A percentile compares a stretch with the other conserved stretches of the same genome.
Evolutionary conservation across 805 yeast genomes (phyloP).

Genomic region (Myxozyma vanderwaltii): DNA sequence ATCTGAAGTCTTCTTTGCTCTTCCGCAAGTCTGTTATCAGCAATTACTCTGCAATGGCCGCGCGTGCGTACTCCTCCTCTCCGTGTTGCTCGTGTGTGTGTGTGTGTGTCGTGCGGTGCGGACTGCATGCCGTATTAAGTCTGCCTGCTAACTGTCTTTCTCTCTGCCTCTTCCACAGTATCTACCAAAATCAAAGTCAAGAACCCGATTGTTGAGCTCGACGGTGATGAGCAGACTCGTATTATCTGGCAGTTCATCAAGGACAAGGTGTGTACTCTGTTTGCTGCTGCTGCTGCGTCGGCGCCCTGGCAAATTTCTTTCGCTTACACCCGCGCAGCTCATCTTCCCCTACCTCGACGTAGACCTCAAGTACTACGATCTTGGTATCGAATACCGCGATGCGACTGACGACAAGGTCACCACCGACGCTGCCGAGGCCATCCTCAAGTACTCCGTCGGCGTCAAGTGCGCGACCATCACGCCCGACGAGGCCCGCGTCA

Average conservation of each 20-base stretch:
- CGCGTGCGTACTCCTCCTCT: slow-evolving; percentile 1
- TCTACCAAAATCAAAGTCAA: slow-evolving; percentile 67
- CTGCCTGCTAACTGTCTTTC: background rate
- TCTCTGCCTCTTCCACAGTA: slow-evolving; percentile 13
- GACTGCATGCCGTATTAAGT: background rate
- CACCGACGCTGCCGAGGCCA: slow-evolving; percentile 85
- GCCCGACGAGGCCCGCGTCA: slow-evolving; percentile 95
- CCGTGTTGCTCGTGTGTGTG: background rate
- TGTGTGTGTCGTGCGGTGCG: too few relatives aligned
- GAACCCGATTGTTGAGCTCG: slow-evolving; percentile 94
- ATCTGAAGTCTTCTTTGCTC: background rate
- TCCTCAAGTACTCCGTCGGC: slow-evolving; percentile 84
- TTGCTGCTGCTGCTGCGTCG: background rate
- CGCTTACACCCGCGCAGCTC: slow-evolving; percentile 48
- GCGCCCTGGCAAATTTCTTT: background rate
- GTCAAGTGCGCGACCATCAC: slow-evolving; percentile 98
- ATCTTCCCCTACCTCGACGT: slow-evolving; percentile 82
- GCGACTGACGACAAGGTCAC: slow-evolving; percentile 87
- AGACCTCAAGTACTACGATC: slow-evolving; percentile 88
- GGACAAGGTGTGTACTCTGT: slow-evolving; percentile 53
- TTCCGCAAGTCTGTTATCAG: background rate
- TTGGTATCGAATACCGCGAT: slow-evolving; percentile 85
- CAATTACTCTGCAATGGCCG: slow-evolving; percentile 1
- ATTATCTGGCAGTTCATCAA: slow-evolving; percentile 92
- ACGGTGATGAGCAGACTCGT: slow-evolving; percentile 97